Base-by-base conservation (phyloP, 2,329 filamentous ascomycete genomes). In the Aspergillus fructus region DNA sequence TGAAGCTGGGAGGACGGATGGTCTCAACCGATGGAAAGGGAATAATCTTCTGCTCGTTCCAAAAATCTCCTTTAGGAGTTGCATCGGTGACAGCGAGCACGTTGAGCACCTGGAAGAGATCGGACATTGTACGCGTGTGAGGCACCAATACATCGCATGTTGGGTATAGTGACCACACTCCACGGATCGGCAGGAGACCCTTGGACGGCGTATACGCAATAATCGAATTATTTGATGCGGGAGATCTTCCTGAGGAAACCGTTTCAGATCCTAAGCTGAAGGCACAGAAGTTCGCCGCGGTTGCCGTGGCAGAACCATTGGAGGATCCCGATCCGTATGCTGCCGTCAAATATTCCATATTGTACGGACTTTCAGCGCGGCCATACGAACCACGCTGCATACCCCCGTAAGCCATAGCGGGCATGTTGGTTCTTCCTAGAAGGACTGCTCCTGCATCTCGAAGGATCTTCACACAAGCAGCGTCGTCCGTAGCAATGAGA, bases 391-490 rank as follows among this genome's bases (percentile, higher is more conserved):
- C 83, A 7, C 83, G 74, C 58, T 85, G 82, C 77, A 83, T 84
- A 0, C 84, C 83, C 0, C 82, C 83, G 21, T 79, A 78, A 11
- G 83, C 83, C 81, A 85, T 84, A 0, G 83, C 79, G 0, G 81
- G 83, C 79, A 85, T 84, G 55, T 86, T 87, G 0, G 84, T 85
- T 45, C 79, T 77, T 0, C 84, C 84, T 0, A 85, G 71, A 19
- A 83, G 67, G 1, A 85, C 71, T 0, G 77, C 81, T 1, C 83
- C 82, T 1, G 81, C 79, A 27, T 76, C 71, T 4, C 78, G 74
- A 5, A 86, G 70, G 9, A 71, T 69, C 11, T 74, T 62, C 0
- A 83, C 81, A 5, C 79, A 78, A 3, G 79, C 79, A 1, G 83
- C 81, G 65, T 86, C 83, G 45, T 81, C 76, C 7, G 74, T 79